Evolutionary conservation across 768 basidiomycete genomes (phyloP).

Genomic region (Xerocomellus dryophilus): DNA sequence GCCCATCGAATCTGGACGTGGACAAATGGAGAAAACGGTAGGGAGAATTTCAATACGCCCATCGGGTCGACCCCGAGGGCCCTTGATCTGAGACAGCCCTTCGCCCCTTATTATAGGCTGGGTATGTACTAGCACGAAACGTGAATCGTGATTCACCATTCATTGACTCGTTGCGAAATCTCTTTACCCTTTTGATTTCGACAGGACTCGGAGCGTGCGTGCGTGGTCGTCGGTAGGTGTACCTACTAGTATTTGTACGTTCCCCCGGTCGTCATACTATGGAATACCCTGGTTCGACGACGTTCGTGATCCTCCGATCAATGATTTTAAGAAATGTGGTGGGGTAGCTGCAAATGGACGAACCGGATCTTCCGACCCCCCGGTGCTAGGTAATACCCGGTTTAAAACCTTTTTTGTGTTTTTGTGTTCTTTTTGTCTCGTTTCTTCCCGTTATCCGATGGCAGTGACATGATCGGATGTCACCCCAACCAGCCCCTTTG

Average conservation of each 20-base stretch:
- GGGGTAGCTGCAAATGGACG: background rate
- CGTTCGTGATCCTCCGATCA: background rate
- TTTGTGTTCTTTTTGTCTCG: background rate
- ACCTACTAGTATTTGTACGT: background rate
- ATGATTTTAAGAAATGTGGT: background rate
- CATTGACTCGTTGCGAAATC: background rate
- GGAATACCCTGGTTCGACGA: background rate
- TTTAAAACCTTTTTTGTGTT: background rate
- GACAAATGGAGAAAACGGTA: background rate
- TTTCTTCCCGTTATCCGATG: background rate
- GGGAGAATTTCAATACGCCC: background rate
- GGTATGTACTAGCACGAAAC: background rate
- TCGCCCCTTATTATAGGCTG: background rate
- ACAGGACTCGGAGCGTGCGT: background rate
- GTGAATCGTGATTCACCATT: background rate
- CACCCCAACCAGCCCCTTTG: slow-evolving; percentile 5
- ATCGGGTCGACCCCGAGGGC: background rate
- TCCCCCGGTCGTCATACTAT: background rate
- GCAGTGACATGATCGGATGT: slow-evolving; percentile 1
- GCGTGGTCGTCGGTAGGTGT: background rate
- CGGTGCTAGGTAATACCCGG: background rate
- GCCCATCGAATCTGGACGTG: background rate
- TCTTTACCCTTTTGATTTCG: background rate
- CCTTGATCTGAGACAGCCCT: background rate
- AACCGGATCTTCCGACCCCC: background rate